Conservation (phyloP, 1,139 yeast genomes). For the Saccharomyces hybrid region DNA sequence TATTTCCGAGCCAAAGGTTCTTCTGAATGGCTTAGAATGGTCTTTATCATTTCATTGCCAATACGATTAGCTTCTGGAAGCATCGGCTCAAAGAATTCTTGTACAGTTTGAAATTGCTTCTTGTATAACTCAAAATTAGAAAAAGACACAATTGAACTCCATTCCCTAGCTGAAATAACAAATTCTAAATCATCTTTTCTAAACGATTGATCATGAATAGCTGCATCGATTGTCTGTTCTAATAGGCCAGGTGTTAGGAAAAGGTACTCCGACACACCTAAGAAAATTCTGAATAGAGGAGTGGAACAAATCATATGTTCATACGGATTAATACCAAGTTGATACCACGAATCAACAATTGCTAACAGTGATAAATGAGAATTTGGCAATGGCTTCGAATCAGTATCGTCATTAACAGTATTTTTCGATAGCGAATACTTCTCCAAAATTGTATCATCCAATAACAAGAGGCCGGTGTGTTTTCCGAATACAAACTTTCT, state of each 20-base stretch:
- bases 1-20: neutral
- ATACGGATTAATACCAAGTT: constrained; percentile 78
- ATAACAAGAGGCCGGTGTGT: constrained; percentile 37
- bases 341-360: constrained; percentile 90
- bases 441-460: constrained; percentile 75
- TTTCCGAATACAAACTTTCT: constrained; percentile 70
- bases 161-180: constrained; percentile 69
- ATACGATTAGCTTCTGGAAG: constrained; percentile 78
- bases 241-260: constrained; percentile 77
- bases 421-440: constrained; percentile 68
- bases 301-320: constrained; percentile 97
- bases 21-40: constrained; percentile 43
- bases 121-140: constrained; percentile 71
- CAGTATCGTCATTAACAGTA: constrained; percentile 38
- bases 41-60: constrained; percentile 94
- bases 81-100: constrained; percentile 75
- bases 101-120: constrained; percentile 68
- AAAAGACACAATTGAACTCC: constrained; percentile 77
- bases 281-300: constrained; percentile 80
- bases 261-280: constrained; percentile 88
- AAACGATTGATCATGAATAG: constrained; percentile 58
- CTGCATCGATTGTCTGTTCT: constrained; percentile 70
- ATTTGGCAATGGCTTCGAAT: constrained; percentile 59
- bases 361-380: constrained; percentile 83
- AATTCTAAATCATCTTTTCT: constrained; percentile 83